phyloP scores from a whole-genome alignment of 345 rosid genomes.

The Salix udensis region DNA sequence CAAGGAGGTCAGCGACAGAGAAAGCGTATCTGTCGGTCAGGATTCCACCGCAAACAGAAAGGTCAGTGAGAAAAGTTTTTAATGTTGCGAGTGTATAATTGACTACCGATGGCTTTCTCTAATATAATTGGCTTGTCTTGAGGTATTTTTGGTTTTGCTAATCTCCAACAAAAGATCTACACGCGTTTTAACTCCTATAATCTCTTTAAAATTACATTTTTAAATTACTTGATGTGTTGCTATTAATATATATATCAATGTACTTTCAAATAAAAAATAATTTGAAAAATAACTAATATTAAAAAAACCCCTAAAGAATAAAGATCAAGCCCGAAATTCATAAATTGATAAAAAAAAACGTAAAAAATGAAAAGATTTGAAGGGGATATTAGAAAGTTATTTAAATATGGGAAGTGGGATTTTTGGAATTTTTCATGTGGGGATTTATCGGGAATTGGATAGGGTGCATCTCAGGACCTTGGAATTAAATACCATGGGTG shows the following conservation, averaged over 20 bases:
- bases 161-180: neutral
- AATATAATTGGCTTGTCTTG: neutral
- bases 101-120: constrained; percentile 21
- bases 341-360: too few species aligned
- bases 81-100: constrained; percentile 3
- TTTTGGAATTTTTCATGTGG: constrained; percentile 35
- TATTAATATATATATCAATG: too few species aligned
- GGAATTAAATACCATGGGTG: constrained; percentile 11
- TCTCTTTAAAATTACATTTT: neutral
- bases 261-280: too few species aligned
- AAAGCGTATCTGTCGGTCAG: constrained; percentile 41
- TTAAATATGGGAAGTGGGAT: neutral
- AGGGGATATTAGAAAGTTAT: neutral
- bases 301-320: neutral
- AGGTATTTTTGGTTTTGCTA: constrained; percentile 1
- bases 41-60: constrained; percentile 40
- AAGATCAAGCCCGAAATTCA: neutral
- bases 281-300: too few species aligned
- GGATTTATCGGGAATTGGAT: constrained; percentile 26
- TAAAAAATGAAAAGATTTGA: neutral
- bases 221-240: too few species aligned
- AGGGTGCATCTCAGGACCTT: constrained; percentile 15
- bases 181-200: neutral
- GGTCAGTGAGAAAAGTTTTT: constrained; percentile 33
- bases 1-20: constrained; percentile 28